Percentiles rank a stretch among this genome's conserved stretches.
These are phyloP conservation scores for Torulaspora globosa DNA, from an alignment of 1,139 yeast genomes.

Conservation along the genomic window DNA sequence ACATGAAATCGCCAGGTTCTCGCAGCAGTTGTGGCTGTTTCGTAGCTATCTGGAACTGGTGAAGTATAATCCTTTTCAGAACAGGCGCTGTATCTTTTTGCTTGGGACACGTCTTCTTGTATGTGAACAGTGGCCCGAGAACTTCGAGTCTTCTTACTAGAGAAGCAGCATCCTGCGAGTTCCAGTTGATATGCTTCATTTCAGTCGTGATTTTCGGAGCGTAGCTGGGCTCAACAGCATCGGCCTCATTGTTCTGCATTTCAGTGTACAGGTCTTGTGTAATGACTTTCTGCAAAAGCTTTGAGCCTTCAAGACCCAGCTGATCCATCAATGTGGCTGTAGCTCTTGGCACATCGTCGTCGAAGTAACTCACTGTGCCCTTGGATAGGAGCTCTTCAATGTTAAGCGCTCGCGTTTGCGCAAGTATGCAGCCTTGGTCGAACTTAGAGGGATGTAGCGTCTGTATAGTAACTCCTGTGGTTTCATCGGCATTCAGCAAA, in stretches of 20 bases:
- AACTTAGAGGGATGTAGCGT: slow-evolving; percentile 83
- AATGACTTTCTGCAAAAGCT: slow-evolving; percentile 48
- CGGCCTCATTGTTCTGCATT: not conserved
- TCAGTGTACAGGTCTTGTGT: slow-evolving; percentile 35
- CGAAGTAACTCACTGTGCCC: slow-evolving; percentile 12
- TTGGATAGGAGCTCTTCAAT: slow-evolving; percentile 32
- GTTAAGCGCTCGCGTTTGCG: slow-evolving; percentile 49
- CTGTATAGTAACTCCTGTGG: slow-evolving; percentile 85
- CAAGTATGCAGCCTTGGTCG: slow-evolving; percentile 69
- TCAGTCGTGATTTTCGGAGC: slow-evolving; percentile 53
- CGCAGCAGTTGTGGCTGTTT: not conserved
- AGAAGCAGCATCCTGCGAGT: slow-evolving; percentile 37
- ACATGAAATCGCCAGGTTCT: slow-evolving; percentile 45
- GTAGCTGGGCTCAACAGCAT: slow-evolving; percentile 43
- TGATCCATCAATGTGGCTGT: slow-evolving; percentile 39
- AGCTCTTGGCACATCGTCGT: slow-evolving; percentile 17
- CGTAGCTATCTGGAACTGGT: slow-evolving; percentile 32
- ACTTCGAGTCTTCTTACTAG: slow-evolving; percentile 49
- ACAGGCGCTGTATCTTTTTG: slow-evolving; percentile 32
- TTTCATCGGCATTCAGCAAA: slow-evolving; percentile 54
- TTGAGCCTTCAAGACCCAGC: slow-evolving; percentile 59
- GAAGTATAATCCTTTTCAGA: slow-evolving; percentile 47
- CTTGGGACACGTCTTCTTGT: slow-evolving; percentile 40
- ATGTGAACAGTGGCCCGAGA: slow-evolving; percentile 57
- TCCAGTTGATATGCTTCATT: slow-evolving; percentile 49